Evolutionary conservation across 2,329 filamentous ascomycete genomes (phyloP), one percentile per base, ranked within the genome.

Genomic region (Tolypocladium amazonense): DNA sequence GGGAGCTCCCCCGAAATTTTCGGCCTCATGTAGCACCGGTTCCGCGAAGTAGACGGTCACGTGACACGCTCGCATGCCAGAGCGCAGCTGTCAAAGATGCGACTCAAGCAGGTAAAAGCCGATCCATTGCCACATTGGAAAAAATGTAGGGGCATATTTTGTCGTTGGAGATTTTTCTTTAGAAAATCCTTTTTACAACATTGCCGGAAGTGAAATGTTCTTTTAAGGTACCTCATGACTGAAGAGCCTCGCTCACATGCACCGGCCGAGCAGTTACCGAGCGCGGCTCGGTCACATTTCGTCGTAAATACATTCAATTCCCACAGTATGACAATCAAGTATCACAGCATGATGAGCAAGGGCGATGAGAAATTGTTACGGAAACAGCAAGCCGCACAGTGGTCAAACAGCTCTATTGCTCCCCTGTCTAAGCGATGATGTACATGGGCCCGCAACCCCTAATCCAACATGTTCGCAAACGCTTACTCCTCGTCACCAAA

Each of bases 401-500:
- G 56, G 63, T 61, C 57, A 65, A 66, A 66, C 66, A 63, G 63
- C 64, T 75, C 72, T 75, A 75, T 73, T 74, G 66, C 66, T 65
- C 68, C 66, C 64, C 65, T 64, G 61, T 76, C 73, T 73, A 74
- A 69, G 67, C 69, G 68, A 71, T 76, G 73, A 74, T 76, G 70
- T 76, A 77, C 74, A 76, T 65, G 64, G 68, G 65, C 67, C 66
- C 65, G 69, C 63, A 62, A 60, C 68, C 67, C 50, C 66, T 69
- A 64, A 66, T 68, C 66, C 68, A 67, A 71, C 66, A 71, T 59
- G 55, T 60, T 61, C 53, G 33, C 53, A 56, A 56, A 47, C 45
- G 54, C 47, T 73, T 77, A 79, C 70, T 78, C 77, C 69, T 78
- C 77, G 66, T 73, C 76, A 58, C 39, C 75, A 64, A 77, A 77